phyloP scores from a whole-genome alignment of 2,329 filamentous ascomycete species.

The Diaporthe ampelina region DNA sequence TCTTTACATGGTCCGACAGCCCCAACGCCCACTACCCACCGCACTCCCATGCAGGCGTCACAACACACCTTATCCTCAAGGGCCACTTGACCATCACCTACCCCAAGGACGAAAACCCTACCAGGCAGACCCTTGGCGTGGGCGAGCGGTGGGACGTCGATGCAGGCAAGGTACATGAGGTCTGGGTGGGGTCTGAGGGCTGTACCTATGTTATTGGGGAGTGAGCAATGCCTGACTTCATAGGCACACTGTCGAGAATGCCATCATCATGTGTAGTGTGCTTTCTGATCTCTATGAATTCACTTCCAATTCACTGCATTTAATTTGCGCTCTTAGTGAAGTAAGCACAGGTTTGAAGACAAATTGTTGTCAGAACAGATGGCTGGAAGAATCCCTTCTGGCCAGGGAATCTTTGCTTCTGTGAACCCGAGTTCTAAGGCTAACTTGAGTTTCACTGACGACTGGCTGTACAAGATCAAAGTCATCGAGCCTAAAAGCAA shows the following conservation, averaged over 20 bases:
- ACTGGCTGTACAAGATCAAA: too few species aligned
- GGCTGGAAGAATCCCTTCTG: too few species aligned
- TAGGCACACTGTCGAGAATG: neutral
- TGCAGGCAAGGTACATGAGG: slow-evolving; percentile 74
- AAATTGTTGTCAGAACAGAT: too few species aligned
- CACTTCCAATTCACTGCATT: too few species aligned
- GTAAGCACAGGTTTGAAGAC: too few species aligned
- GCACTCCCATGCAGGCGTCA: slow-evolving; percentile 74
- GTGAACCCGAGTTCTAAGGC: too few species aligned
- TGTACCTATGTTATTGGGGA: slow-evolving; percentile 79
- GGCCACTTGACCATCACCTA: slow-evolving; percentile 78
- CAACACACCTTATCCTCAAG: slow-evolving; percentile 77
- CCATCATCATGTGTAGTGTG: too few species aligned
- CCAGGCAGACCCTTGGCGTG: slow-evolving; percentile 70
- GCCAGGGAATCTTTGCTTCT: too few species aligned
- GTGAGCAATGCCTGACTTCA: slow-evolving; percentile 46
- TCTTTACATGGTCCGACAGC: slow-evolving; percentile 80
- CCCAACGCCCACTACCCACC: slow-evolving; percentile 78
- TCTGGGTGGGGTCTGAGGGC: slow-evolving; percentile 75
- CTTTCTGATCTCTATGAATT: too few species aligned
- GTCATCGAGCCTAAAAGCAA: too few species aligned
- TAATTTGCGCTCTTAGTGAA: too few species aligned
- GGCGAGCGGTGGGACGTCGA: slow-evolving; percentile 77
- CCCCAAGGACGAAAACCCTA: slow-evolving; percentile 67
- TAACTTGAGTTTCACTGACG: too few species aligned